Conservation (phyloP, 176 grass and related monocot species). For the Zizania latifolia region DNA sequence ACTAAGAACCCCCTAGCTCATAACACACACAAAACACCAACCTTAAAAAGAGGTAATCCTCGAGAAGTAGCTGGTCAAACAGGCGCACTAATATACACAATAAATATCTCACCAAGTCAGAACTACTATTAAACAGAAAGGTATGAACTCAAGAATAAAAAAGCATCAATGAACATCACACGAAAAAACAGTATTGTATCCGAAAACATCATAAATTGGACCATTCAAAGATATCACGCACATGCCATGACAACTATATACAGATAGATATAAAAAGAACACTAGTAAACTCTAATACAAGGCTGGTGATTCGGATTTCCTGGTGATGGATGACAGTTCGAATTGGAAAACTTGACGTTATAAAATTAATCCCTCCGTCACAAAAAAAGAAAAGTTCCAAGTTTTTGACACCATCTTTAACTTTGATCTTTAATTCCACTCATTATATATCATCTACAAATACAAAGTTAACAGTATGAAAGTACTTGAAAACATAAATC, state of each 20-base stretch:
- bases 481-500: too few relatives aligned
- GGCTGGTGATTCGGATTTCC: too few relatives aligned
- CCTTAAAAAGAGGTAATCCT: neutral
- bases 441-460: too few relatives aligned
- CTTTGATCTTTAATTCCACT: too few relatives aligned
- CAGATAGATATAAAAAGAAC: neutral
- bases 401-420: too few relatives aligned
- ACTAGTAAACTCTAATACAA: neutral
- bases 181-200: neutral
- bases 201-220: constrained; percentile 15
- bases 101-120: neutral
- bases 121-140: constrained; percentile 17
- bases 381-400: too few relatives aligned
- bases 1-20: too few relatives aligned
- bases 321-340: constrained; percentile 21
- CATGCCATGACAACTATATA: constrained; percentile 17
- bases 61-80: constrained; percentile 31
- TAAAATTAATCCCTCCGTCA: constrained; percentile 1
- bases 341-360: constrained; percentile 14
- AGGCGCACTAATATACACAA: neutral
- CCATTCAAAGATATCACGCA: constrained; percentile 23
- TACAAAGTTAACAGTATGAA: too few relatives aligned
- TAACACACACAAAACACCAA: too few relatives aligned
- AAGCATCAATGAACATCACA: constrained; percentile 5
- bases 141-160: constrained; percentile 12